Evolutionary conservation across 495 filamentous ascomycete species (phyloP).

Genomic region (Aspergillus saccharolyticus): DNA sequence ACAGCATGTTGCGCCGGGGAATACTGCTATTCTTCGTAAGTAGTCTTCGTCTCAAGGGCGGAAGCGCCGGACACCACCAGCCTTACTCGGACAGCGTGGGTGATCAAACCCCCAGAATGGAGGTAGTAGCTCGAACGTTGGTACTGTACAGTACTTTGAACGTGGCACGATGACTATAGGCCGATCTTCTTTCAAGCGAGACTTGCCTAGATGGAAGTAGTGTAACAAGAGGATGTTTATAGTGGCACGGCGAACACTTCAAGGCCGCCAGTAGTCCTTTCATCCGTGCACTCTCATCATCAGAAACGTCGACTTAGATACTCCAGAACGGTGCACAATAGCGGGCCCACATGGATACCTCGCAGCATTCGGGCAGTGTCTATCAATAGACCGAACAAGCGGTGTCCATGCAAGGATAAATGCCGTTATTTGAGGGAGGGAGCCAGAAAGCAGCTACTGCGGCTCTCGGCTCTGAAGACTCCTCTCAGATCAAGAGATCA

Average conservation of each 20-base stretch:
- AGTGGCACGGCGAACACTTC: slow-evolving; percentile 3
- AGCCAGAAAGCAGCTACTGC: not conserved
- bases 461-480: not conserved
- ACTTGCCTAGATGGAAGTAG: not conserved
- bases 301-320: not conserved
- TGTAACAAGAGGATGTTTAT: not conserved
- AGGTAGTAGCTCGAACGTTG: slow-evolving; percentile 4
- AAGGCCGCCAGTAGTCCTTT: not conserved
- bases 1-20: not conserved
- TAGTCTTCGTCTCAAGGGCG: not conserved
- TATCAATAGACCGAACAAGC: not conserved
- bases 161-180: slow-evolving; percentile 15
- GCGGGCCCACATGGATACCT: not conserved
- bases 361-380: not conserved
- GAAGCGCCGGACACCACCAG: slow-evolving; percentile 1
- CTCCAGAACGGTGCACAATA: no score
- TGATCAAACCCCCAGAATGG: slow-evolving; percentile 2
- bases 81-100: slow-evolving; percentile 7
- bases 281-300: not conserved
- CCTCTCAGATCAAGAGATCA: not conserved
- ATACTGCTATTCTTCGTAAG: not conserved
- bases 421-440: not conserved
- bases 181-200: not conserved
- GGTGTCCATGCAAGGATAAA: slow-evolving; percentile 5
- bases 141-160: no score